These are phyloP conservation scores for Rhynchospora pubera DNA, from an alignment of 176 grass and related monocot genomes.

Conservation along the genomic window DNA sequence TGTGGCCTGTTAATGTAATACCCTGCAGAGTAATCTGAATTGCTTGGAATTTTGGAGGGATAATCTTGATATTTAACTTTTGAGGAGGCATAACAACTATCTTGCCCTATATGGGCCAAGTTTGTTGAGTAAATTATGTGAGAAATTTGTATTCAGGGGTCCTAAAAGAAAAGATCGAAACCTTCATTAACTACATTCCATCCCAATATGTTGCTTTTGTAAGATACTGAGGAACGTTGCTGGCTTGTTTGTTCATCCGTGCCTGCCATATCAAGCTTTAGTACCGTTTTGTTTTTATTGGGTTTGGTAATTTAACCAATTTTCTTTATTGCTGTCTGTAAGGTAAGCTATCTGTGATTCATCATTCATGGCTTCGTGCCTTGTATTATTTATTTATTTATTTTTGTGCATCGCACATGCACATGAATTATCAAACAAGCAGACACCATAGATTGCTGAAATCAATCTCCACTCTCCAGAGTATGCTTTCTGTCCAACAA, in stretches of 20 bases:
- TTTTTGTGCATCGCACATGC: neutral
- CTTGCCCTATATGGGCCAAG: neutral
- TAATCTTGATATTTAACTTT: neutral
- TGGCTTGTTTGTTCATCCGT: neutral
- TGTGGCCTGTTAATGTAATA: neutral
- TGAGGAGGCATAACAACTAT: neutral
- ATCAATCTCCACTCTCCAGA: too few species aligned
- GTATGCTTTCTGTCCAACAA: neutral
- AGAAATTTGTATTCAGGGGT: neutral
- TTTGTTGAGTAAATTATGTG: constrained; percentile 5
- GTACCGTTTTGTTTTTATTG: neutral
- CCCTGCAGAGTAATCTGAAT: neutral
- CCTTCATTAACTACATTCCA: neutral
- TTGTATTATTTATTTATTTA: neutral
- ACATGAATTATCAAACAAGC: neutral
- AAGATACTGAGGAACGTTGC: neutral
- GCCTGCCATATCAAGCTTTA: neutral
- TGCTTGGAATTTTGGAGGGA: neutral
- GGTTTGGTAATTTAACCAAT: neutral
- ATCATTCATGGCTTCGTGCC: too few species aligned
- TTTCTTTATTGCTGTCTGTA: neutral
- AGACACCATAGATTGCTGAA: neutral
- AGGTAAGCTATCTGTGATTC: neutral
- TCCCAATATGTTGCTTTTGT: neutral
- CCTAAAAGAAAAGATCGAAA: neutral